A percentile compares a stretch with the other conserved stretches of the same genome.
Conservation (phyloP, 495 filamentous ascomycete genomes). For the Hypomontagnella submonticulosa region DNA sequence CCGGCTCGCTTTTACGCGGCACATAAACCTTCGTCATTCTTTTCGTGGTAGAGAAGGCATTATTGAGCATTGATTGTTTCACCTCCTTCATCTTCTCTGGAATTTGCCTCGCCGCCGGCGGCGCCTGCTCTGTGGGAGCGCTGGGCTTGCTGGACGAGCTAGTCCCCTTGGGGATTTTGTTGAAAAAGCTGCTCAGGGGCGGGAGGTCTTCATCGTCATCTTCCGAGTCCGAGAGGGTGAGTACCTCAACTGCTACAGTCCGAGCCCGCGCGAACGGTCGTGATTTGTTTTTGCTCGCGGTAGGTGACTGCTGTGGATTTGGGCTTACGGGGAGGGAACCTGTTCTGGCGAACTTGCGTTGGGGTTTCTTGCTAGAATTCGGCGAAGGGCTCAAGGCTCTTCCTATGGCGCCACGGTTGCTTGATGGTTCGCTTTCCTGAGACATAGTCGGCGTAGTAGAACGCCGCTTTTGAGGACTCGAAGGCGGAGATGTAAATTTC, state of each 20-base stretch:
- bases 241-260: slow-evolving; percentile 54
- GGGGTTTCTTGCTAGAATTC: slow-evolving; percentile 33
- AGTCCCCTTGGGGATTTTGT: slow-evolving; percentile 12
- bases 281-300: slow-evolving; percentile 2
- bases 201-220: slow-evolving; percentile 36
- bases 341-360: slow-evolving; percentile 39
- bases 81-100: slow-evolving; percentile 1
- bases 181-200: slow-evolving; percentile 33
- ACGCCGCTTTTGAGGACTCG: slow-evolving; percentile 22
- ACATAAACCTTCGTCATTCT: slow-evolving; percentile 44
- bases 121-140: neutral
- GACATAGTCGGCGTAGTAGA: slow-evolving; percentile 25
- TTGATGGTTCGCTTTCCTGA: neutral
- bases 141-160: neutral
- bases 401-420: neutral
- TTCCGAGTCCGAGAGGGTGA: slow-evolving; percentile 52
- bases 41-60: slow-evolving; percentile 20
- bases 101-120: neutral
- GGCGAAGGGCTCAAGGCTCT: slow-evolving; percentile 32
- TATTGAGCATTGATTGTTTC: slow-evolving; percentile 32
- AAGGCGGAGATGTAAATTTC: slow-evolving; percentile 6
- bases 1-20: slow-evolving; percentile 45
- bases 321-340: slow-evolving; percentile 34
- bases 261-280: slow-evolving; percentile 57
- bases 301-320: slow-evolving; percentile 22